Percentiles rank a stretch among this genome's conserved stretches.
These are phyloP conservation scores for Nectriaceae sp. DNA, from an alignment of 2,329 filamentous ascomycete genomes.

Conservation along the genomic window DNA sequence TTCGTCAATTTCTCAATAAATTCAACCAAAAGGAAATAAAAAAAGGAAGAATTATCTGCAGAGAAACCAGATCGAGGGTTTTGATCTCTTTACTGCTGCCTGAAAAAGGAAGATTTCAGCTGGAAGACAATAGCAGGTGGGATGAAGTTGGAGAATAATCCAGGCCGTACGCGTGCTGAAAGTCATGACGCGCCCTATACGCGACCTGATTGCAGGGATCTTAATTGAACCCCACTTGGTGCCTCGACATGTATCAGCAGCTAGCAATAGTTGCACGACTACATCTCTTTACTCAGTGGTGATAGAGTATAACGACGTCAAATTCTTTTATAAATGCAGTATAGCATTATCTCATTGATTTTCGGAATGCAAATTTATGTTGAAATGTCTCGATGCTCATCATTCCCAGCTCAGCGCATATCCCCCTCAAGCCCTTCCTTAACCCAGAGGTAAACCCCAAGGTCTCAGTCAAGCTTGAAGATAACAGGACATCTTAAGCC, in stretches of 20 bases:
- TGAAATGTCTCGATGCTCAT: slow-evolving; percentile 45
- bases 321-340: too few relatives aligned
- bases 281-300: too few relatives aligned
- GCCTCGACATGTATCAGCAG: not conserved
- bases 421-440: slow-evolving; percentile 26
- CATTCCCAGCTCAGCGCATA: slow-evolving; percentile 36
- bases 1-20: too few relatives aligned
- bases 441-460: slow-evolving; percentile 8
- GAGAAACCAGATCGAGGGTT: not conserved
- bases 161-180: slow-evolving; percentile 21
- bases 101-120: too few relatives aligned
- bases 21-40: not conserved
- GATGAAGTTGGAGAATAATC: slow-evolving; percentile 5
- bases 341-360: too few relatives aligned
- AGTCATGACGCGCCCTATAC: slow-evolving; percentile 33
- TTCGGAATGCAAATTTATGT: too few relatives aligned
- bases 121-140: too few relatives aligned
- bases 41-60: not conserved
- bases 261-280: not conserved
- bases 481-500: slow-evolving; percentile 38
- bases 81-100: too few relatives aligned
- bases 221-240: slow-evolving; percentile 33
- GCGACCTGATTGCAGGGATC: slow-evolving; percentile 27
- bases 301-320: too few relatives aligned
- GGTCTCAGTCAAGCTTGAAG: slow-evolving; percentile 26